Conservation (phyloP, 140 eudicot genomes). For the Anethum foeniculum region DNA sequence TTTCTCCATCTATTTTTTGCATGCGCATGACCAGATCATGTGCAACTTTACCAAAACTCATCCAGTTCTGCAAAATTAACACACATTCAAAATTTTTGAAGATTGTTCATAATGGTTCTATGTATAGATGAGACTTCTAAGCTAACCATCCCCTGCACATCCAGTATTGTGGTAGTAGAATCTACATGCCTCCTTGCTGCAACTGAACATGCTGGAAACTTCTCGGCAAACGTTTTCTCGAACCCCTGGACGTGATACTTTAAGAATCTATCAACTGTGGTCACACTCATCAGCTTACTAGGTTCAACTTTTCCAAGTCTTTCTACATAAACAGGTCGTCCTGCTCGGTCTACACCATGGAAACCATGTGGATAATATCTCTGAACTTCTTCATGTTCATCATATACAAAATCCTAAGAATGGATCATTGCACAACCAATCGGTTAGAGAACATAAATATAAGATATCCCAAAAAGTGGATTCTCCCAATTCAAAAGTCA, state of each 20-base stretch:
- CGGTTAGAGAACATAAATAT: slow-evolving; percentile 9
- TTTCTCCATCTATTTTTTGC: slow-evolving; percentile 89
- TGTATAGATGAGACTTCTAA: slow-evolving; percentile 3
- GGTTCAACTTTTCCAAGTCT: slow-evolving; percentile 86
- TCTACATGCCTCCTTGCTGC: slow-evolving; percentile 89
- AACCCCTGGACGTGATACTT: slow-evolving; percentile 92
- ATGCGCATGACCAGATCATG: slow-evolving; percentile 80
- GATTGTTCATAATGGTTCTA: background rate
- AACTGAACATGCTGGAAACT: slow-evolving; percentile 92
- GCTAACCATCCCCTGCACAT: slow-evolving; percentile 88
- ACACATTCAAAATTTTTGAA: slow-evolving; percentile 1
- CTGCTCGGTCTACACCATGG: slow-evolving; percentile 89
- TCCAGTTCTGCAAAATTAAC: slow-evolving; percentile 55
- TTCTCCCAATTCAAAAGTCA: background rate
- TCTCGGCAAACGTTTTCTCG: slow-evolving; percentile 77
- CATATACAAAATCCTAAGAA: slow-evolving; percentile 65
- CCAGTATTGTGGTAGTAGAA: slow-evolving; percentile 81
- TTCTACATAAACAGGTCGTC: slow-evolving; percentile 88
- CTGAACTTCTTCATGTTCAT: slow-evolving; percentile 75
- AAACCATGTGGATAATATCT: slow-evolving; percentile 86
- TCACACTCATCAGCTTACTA: slow-evolving; percentile 77
- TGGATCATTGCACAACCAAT: slow-evolving; percentile 7
- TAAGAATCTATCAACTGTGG: slow-evolving; percentile 77
- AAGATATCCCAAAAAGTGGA: background rate
- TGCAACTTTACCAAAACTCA: slow-evolving; percentile 83